Percentiles rank a stretch among this genome's conserved stretches.
These are phyloP conservation scores for Endocarpon pusillum DNA, from an alignment of 495 filamentous ascomycete genomes.

Conservation along the genomic window DNA sequence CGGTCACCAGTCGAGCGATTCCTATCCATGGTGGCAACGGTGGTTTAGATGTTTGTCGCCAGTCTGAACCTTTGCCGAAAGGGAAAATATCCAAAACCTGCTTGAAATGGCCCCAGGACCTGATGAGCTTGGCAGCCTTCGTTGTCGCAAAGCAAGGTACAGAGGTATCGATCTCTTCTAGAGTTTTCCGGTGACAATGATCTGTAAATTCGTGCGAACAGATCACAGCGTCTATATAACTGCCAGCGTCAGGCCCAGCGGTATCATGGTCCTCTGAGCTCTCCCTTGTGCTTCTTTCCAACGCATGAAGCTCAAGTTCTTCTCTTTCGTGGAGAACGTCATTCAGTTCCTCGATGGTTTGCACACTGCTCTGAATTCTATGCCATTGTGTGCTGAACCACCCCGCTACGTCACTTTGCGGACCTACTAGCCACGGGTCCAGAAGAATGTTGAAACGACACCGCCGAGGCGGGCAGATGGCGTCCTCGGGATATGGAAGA, in stretches of 20 bases:
- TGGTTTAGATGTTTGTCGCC: conserved; percentile 15
- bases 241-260: background rate
- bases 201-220: conserved; percentile 41
- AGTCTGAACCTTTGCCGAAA: conserved; percentile 15
- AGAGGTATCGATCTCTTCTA: conserved; percentile 25
- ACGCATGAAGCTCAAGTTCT: conserved; percentile 11
- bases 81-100: too few relatives aligned
- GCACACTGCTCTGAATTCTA: conserved; percentile 24
- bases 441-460: conserved; percentile 33
- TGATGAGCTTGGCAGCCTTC: conserved; percentile 28
- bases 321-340: conserved; percentile 16
- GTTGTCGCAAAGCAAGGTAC: conserved; percentile 33
- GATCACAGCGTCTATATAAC: conserved; percentile 28
- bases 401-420: conserved; percentile 32
- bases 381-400: conserved; percentile 43
- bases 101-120: conserved; percentile 31
- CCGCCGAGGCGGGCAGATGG: conserved; percentile 3
- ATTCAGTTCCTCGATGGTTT: conserved; percentile 21
- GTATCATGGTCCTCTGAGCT: background rate
- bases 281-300: conserved; percentile 6
- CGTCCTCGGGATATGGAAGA: conserved; percentile 25
- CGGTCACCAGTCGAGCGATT: conserved; percentile 27
- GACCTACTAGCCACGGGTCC: conserved; percentile 37
- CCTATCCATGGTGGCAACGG: conserved; percentile 33
- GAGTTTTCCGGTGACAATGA: conserved; percentile 36